Percentiles rank a stretch among this genome's conserved stretches.
Conservation (phyloP, 2,329 filamentous ascomycete genomes). For the Sordariomycetes sp. region DNA sequence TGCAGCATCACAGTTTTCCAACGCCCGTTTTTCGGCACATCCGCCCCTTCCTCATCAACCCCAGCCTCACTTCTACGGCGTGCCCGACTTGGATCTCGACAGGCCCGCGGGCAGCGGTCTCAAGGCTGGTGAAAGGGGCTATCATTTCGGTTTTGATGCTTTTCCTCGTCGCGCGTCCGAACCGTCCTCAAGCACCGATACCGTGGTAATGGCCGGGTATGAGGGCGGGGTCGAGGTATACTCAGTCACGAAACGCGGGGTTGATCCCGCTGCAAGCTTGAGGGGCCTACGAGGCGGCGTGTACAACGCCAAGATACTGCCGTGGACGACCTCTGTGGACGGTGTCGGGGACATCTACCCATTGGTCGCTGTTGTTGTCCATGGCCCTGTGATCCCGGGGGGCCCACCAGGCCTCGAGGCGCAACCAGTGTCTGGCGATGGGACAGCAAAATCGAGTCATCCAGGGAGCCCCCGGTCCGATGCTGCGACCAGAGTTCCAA, state of each 20-base stretch:
- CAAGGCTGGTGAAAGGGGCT: slow-evolving; percentile 57
- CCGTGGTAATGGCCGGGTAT: slow-evolving; percentile 65
- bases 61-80: slow-evolving; percentile 67
- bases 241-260: slow-evolving; percentile 58
- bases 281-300: slow-evolving; percentile 73
- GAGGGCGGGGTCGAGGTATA: slow-evolving; percentile 73
- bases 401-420: slow-evolving; percentile 19
- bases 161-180: slow-evolving; percentile 35
- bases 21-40: slow-evolving; percentile 33
- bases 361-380: slow-evolving; percentile 67
- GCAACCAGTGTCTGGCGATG: too few relatives aligned
- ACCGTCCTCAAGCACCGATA: slow-evolving; percentile 35
- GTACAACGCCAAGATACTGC: slow-evolving; percentile 70
- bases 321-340: slow-evolving; percentile 43
- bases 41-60: slow-evolving; percentile 65
- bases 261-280: slow-evolving; percentile 59
- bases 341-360: slow-evolving; percentile 49
- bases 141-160: slow-evolving; percentile 73
- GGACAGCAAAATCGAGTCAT: background rate
- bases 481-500: slow-evolving; percentile 20
- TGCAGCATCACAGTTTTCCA: slow-evolving; percentile 38
- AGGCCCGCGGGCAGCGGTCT: slow-evolving; percentile 42
- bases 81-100: slow-evolving; percentile 65
- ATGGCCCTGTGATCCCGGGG: slow-evolving; percentile 55
- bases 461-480: slow-evolving; percentile 21